phyloP scores from a whole-genome alignment of 2,329 filamentous ascomycete genomes.

The Cladobotryum protrusum region DNA sequence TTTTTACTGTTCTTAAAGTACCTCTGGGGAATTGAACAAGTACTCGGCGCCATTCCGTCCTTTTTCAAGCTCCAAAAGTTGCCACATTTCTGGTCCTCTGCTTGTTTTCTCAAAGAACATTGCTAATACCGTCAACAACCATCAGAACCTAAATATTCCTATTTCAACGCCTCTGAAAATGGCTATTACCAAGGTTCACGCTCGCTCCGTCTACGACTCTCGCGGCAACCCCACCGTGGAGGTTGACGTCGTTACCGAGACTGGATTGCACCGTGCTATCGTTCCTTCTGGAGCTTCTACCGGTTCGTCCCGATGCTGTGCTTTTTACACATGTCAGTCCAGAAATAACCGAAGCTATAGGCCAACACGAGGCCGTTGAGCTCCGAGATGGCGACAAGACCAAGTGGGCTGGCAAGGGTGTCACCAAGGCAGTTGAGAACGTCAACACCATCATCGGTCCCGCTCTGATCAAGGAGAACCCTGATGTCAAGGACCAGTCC shows the following conservation, averaged over 20 bases:
- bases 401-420: slow-evolving; percentile 84
- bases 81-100: not conserved
- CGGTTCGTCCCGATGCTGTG: slow-evolving; percentile 48
- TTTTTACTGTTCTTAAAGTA: not conserved
- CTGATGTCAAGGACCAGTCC: slow-evolving; percentile 83
- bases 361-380: slow-evolving; percentile 85
- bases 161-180: slow-evolving; percentile 49
- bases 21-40: no score
- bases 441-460: slow-evolving; percentile 78
- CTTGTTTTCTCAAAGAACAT: not conserved
- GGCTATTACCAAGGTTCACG: slow-evolving; percentile 86
- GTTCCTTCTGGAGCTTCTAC: slow-evolving; percentile 96
- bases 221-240: slow-evolving; percentile 97
- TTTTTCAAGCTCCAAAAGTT: no score
- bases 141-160: not conserved
- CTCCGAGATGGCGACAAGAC: slow-evolving; percentile 84
- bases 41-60: no score
- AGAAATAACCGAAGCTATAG: slow-evolving; percentile 39
- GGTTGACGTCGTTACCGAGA: slow-evolving; percentile 95
- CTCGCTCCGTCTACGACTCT: slow-evolving; percentile 96
- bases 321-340: slow-evolving; percentile 10
- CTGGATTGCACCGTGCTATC: slow-evolving; percentile 93
- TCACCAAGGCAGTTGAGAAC: slow-evolving; percentile 78
- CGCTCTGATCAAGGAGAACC: slow-evolving; percentile 71
- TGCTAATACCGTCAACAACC: slow-evolving; percentile 1